These are phyloP conservation scores for Echinochloa phyllopogon DNA, from an alignment of 176 grass and related monocot genomes.

Conservation along the genomic window DNA sequence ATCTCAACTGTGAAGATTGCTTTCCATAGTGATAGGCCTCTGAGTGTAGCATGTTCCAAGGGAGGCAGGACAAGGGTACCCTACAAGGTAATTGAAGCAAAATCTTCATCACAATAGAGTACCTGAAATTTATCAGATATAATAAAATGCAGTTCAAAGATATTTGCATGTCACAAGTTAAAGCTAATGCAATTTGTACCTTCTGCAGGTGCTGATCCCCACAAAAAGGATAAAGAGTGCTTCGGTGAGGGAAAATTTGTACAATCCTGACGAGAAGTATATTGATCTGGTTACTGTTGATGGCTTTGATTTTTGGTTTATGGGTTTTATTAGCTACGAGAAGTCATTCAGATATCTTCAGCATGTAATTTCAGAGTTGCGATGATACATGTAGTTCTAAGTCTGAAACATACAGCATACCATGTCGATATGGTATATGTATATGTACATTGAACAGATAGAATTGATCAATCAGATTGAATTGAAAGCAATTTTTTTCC, in stretches of 20 bases:
- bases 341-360: constrained; percentile 66
- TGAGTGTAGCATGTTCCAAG: constrained; percentile 65
- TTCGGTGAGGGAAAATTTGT: constrained; percentile 62
- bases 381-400: constrained; percentile 36
- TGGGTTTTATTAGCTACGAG: constrained; percentile 66
- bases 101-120: neutral
- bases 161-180: neutral
- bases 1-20: constrained; percentile 69
- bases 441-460: constrained; percentile 36
- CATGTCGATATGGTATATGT: constrained; percentile 55
- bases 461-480: constrained; percentile 36
- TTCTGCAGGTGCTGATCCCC: constrained; percentile 72
- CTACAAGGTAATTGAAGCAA: constrained; percentile 73
- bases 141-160: neutral
- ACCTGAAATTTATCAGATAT: constrained; percentile 15
- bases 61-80: constrained; percentile 52
- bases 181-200: constrained; percentile 37
- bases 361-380: constrained; percentile 49
- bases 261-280: constrained; percentile 86
- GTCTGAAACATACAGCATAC: constrained; percentile 39
- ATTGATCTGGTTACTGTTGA: constrained; percentile 78
- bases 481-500: constrained; percentile 4
- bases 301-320: constrained; percentile 95
- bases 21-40: constrained; percentile 71
- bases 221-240: constrained; percentile 59